Evolutionary conservation across 768 basidiomycete genomes (phyloP).

Genomic region (Pulveroboletus sp.): DNA sequence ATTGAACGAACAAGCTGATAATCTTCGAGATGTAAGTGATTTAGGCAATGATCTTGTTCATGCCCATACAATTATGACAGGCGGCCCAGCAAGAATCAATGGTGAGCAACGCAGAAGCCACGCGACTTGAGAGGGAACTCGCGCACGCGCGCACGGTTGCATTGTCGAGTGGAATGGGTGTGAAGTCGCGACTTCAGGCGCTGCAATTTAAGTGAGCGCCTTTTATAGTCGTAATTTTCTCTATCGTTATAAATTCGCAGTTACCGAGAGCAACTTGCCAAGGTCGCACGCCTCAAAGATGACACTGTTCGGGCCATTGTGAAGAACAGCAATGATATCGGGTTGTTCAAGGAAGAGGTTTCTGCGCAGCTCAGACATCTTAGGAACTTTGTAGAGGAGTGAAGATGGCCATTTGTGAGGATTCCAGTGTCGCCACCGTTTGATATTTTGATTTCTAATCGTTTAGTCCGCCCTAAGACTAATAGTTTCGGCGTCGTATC

Average conservation of each 20-base stretch:
- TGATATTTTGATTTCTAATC: not conserved
- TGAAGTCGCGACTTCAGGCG: conserved; percentile 73
- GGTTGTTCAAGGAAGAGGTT: conserved; percentile 76
- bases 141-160: conserved; percentile 74
- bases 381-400: conserved; percentile 63
- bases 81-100: conserved; percentile 74
- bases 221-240: not conserved
- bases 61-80: conserved; percentile 35
- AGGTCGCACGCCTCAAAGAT: conserved; percentile 69
- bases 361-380: conserved; percentile 68
- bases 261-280: conserved; percentile 77
- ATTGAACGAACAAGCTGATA: conserved; percentile 74
- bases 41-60: not conserved
- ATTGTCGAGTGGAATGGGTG: conserved; percentile 77
- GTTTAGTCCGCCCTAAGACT: not conserved
- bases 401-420: conserved; percentile 22
- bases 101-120: conserved; percentile 63
- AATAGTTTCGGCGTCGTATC: not conserved
- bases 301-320: conserved; percentile 79
- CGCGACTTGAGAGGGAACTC: conserved; percentile 66
- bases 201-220: conserved; percentile 68
- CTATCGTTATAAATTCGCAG: conserved; percentile 35
- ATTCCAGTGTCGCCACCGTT: not conserved
- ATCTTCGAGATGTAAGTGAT: conserved; percentile 69
- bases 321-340: conserved; percentile 83